Evolutionary conservation across 208 protist genomes (phyloP), one percentile per base, ranked within the genome.

Genomic region (Naegleria fowleri): DNA sequence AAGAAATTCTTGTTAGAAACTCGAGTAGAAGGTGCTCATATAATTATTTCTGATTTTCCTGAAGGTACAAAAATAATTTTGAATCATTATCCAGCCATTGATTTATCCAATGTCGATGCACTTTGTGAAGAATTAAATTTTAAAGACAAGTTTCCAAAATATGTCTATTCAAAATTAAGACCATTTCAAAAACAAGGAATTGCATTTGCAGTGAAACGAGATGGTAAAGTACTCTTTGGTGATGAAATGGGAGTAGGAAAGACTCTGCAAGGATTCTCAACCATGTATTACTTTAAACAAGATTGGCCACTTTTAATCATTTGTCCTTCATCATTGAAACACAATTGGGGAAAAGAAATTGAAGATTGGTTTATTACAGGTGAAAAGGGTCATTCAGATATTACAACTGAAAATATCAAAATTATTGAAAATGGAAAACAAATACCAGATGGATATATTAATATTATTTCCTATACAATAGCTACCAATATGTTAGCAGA

Each of bases 231-330:
- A n/a, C 95, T 98, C 93, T 97, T 98, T 85, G 97, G 96, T 76
- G 98, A 99, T 91, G 97, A 99, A 89, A 99, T 99, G 97, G 98
- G 98, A 4, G 92, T 99, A 25, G 98, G 98, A 38, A 99, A 99
- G 92, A 99, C 98, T 15, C 93, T 99, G 55, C 97, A 99, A 94
- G 97, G 97, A 16, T 97, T 99, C 41, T 95, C 97, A 5, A 93
- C 98, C 19, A 93, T 96, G 0, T 94, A 96, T 85, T 96, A 97
- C 92, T 99, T 98, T 92, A 92, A 94, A 0, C 48, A 95, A n/a
- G 96, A 99, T 91, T 99, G 98, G 97, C 98, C 98, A 40, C 92
- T 98, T 55, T 94, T 98, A 41, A 94, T 98, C 33, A 93, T 98
- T 38, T 98, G 96, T 92, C 97, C 98, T 79, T 94, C 97, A 93